Percentiles rank a stretch among this genome's conserved stretches.
phyloP scores from a whole-genome alignment of 2,329 filamentous ascomycete species.

The Diaporthe citrichinensis region DNA sequence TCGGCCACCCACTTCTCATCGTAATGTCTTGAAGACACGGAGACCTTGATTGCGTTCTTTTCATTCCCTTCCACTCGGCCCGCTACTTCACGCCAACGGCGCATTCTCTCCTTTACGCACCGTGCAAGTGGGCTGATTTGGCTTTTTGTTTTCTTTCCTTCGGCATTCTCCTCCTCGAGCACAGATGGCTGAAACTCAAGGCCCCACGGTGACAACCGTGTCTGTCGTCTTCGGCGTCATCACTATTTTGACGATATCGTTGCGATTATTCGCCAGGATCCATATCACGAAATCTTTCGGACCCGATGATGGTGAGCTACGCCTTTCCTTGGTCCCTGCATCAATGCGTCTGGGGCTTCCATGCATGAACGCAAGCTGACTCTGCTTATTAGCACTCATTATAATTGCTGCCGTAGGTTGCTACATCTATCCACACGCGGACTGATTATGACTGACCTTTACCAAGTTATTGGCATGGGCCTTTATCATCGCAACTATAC shows the following conservation, averaged over 20 bases:
- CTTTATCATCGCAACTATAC: slow-evolving; percentile 24
- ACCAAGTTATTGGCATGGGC: slow-evolving; percentile 28
- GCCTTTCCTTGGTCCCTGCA: not conserved
- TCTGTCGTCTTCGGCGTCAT: slow-evolving; percentile 35
- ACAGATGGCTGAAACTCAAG: slow-evolving; percentile 24
- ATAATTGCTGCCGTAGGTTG: slow-evolving; percentile 6
- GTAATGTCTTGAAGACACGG: slow-evolving; percentile 6
- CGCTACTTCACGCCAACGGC: not conserved
- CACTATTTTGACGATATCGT: slow-evolving; percentile 18
- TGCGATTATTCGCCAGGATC: slow-evolving; percentile 24
- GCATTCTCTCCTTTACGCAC: slow-evolving; percentile 17
- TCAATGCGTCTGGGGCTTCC: no score
- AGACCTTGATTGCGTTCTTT: not conserved
- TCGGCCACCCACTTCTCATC: not conserved
- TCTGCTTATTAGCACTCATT: slow-evolving; percentile 1
- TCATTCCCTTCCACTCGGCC: not conserved
- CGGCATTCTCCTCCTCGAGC: not conserved
- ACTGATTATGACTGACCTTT: not conserved
- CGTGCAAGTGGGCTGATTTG: slow-evolving; percentile 20
- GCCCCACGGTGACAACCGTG: slow-evolving; percentile 29
- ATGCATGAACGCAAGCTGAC: not conserved
- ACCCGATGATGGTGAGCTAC: slow-evolving; percentile 20
- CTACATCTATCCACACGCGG: not conserved
- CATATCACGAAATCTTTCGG: slow-evolving; percentile 16
- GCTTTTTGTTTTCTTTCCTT: not conserved